These are phyloP conservation scores for Triadica sebifera DNA, from an alignment of 345 rosid genomes.

Conservation along the genomic window DNA sequence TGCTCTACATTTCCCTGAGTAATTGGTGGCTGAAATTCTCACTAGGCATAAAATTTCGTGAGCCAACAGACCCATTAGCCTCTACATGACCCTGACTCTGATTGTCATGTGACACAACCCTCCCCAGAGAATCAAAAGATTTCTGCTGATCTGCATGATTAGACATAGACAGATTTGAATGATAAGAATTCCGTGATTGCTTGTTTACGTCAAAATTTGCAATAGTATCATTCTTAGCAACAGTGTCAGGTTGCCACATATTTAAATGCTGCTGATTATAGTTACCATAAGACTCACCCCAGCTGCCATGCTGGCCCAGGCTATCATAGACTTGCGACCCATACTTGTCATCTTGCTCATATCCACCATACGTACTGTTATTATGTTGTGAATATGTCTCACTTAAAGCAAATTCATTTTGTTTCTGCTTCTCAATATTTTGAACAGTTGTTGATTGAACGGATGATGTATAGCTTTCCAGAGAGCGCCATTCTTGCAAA, in stretches of 20 bases:
- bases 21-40: slow-evolving; percentile 45
- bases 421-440: slow-evolving; percentile 50
- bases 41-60: slow-evolving; percentile 41
- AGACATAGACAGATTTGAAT: slow-evolving; percentile 39
- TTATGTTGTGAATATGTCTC: slow-evolving; percentile 36
- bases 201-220: slow-evolving; percentile 47
- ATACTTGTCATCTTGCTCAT: slow-evolving; percentile 41
- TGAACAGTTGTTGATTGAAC: slow-evolving; percentile 40
- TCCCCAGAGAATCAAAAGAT: slow-evolving; percentile 32
- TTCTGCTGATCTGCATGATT: slow-evolving; percentile 36
- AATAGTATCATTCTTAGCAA: slow-evolving; percentile 29
- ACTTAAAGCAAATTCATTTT: slow-evolving; percentile 46
- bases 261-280: slow-evolving; percentile 40
- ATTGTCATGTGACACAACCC: slow-evolving; percentile 36
- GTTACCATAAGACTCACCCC: slow-evolving; percentile 52
- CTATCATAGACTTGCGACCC: slow-evolving; percentile 39
- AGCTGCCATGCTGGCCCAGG: slow-evolving; percentile 43
- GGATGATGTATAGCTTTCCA: slow-evolving; percentile 67
- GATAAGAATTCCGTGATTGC: slow-evolving; percentile 43
- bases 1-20: slow-evolving; percentile 46
- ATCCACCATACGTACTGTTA: slow-evolving; percentile 36
- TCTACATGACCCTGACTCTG: slow-evolving; percentile 37
- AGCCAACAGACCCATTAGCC: slow-evolving; percentile 50
- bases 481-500: slow-evolving; percentile 63
- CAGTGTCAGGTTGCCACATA: slow-evolving; percentile 51